Evolutionary conservation across 306 rosid species (phyloP), one percentile per base, ranked within the genome.

Genomic region (Fragaria vesca): DNA sequence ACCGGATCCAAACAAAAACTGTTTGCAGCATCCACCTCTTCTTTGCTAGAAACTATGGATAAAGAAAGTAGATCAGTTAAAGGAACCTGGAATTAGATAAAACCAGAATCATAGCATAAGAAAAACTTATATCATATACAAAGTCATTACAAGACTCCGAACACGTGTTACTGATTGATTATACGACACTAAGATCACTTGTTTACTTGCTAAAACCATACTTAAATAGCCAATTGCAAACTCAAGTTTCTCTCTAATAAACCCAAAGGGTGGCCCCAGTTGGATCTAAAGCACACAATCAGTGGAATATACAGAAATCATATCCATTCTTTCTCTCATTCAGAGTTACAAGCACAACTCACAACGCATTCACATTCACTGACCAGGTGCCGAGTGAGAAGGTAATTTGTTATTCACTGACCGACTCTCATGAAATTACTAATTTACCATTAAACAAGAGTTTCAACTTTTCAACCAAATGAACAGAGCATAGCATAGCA

Each of bases 11-110:
- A 77, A 74, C 74, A 77, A 61, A 83, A 87, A 60, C 87, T 66
- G 68, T 86, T 88, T 0, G 90, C 68, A 72, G 84, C 68, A 62
- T 80, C 83, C 34, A 90, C 90, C 81, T 93, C 94, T 80, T 93
- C 94, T 81, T 87, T 83, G 78, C 91, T 87, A 60, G 89, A 86
- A 71, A 96, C 99, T 96, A 81, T 17, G 4, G 73, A 55, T 4
- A 74, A 7, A 45, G 73, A 61, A 46, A 63, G 60, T 16, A 58
- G 2, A 58, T 2, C 8, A 24, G 17, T 26, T 60, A 12, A 12
- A 26, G 12, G 43, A 63, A 32, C 69, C 5, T 6, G 5, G 7
- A 32, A 26, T 3, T 20, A 11, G 32, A 66, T 24, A 66, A 26
- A 30, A 20, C 43, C 21, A 11, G 11, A 20, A 18, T 46, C 48